These are phyloP conservation scores for Cyclotella choctawhatcheeana DNA, from an alignment of 108 stramenopile genomes.

Conservation along the genomic window DNA sequence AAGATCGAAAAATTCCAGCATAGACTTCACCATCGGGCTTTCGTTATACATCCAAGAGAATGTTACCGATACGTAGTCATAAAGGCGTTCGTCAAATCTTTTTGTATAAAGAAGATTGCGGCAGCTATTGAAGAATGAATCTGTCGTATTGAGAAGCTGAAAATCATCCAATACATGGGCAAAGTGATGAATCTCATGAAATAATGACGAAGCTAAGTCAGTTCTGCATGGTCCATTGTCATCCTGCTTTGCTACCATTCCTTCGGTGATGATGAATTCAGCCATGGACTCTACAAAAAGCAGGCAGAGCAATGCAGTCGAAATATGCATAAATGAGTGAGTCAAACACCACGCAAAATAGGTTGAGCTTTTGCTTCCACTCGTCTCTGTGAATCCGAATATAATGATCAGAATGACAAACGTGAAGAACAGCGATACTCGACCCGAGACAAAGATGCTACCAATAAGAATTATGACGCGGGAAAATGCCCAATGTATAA, in stretches of 20 bases:
- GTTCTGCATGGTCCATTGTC: constrained; percentile 23
- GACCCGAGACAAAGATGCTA: constrained; percentile 47
- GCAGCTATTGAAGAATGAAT: constrained; percentile 18
- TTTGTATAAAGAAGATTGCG: constrained; percentile 22
- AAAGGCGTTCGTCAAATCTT: constrained; percentile 34
- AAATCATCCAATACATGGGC: constrained; percentile 40
- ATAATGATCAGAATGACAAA: constrained; percentile 22
- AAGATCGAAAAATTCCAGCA: constrained; percentile 55
- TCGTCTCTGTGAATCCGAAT: constrained; percentile 45
- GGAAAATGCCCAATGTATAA: constrained; percentile 31
- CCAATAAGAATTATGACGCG: constrained; percentile 40
- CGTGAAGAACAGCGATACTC: constrained; percentile 48
- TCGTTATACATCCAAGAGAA: constrained; percentile 46
- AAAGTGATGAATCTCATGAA: constrained; percentile 53
- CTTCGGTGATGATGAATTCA: constrained; percentile 56
- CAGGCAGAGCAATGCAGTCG: constrained; percentile 45
- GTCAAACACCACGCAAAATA: constrained; percentile 40
- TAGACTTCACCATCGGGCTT: constrained; percentile 47
- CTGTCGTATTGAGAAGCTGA: constrained; percentile 27
- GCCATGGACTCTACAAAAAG: constrained; percentile 60
- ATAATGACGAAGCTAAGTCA: constrained; percentile 55
- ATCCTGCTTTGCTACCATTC: constrained; percentile 35
- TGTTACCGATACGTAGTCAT: constrained; percentile 28
- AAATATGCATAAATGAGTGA: constrained; percentile 50
- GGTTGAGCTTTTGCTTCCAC: constrained; percentile 32